Conservation (phyloP, 139 green algal species). For the Ettlia oleoabundans region DNA sequence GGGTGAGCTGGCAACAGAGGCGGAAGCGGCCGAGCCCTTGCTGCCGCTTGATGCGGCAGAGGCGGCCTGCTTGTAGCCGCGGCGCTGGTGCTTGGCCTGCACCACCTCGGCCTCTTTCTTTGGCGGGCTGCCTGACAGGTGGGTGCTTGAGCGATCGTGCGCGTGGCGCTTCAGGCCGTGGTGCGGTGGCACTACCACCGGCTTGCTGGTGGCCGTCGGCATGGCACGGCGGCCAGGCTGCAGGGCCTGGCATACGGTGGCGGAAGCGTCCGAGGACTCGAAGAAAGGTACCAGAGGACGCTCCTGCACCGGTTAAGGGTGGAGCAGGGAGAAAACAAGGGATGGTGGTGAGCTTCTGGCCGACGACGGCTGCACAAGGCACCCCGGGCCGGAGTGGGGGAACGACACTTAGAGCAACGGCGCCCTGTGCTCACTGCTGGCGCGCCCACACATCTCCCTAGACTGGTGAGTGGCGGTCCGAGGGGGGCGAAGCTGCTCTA, state of each 20-base stretch:
- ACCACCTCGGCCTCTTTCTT: constrained; percentile 22
- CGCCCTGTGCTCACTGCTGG: no score
- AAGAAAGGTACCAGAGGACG: constrained; percentile 49
- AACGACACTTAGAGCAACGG: no score
- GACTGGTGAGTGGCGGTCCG: no score
- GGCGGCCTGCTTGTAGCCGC: constrained; percentile 8
- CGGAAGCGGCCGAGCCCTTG: neutral
- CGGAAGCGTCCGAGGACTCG: constrained; percentile 2
- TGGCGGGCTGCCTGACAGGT: constrained; percentile 13
- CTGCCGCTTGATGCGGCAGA: neutral
- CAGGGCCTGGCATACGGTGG: neutral
- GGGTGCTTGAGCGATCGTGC: constrained; percentile 8
- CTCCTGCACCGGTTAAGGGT: constrained; percentile 16
- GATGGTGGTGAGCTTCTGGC: neutral
- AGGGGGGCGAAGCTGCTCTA: no score
- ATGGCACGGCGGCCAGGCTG: neutral
- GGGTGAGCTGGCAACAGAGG: neutral
- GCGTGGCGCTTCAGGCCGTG: constrained; percentile 27
- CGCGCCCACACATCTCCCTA: no score
- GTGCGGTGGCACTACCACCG: neutral
- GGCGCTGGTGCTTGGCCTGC: constrained; percentile 17
- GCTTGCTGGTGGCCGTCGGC: neutral
- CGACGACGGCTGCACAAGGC: neutral
- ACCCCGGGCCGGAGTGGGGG: neutral
- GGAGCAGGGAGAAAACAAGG: neutral